phyloP scores from a whole-genome alignment of 2,329 filamentous ascomycete genomes.

The Apiospora phragmitis region DNA sequence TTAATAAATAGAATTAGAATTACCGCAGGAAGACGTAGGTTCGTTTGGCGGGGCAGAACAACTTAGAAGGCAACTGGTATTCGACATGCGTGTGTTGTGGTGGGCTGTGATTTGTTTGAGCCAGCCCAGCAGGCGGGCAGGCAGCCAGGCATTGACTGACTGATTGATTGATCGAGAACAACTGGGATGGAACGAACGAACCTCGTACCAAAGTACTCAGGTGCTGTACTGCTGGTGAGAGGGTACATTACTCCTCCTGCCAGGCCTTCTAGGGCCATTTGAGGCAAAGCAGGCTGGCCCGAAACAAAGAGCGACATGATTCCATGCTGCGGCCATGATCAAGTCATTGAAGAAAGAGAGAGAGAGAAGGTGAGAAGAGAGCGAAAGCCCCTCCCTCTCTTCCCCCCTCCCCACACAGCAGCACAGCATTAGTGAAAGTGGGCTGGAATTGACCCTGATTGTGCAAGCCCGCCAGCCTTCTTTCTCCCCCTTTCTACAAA shows the following conservation, averaged over 20 bases:
- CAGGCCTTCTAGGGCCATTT: background rate
- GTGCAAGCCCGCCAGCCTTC: conserved; percentile 8
- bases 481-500: conserved; percentile 12
- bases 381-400: background rate
- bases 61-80: background rate
- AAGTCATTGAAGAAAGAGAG: background rate
- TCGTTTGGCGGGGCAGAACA: background rate
- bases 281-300: background rate
- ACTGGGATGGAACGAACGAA: background rate
- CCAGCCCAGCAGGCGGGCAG: background rate
- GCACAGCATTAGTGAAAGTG: conserved; percentile 2
- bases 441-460: background rate
- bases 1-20: background rate
- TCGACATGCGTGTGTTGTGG: conserved; percentile 1
- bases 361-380: conserved; percentile 4
- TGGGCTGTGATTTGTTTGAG: conserved; percentile 3
- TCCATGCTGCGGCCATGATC: background rate
- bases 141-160: background rate
- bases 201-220: background rate
- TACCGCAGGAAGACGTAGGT: background rate
- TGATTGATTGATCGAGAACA: background rate
- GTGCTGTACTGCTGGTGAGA: background rate
- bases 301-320: conserved; percentile 2
- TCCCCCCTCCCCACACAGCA: conserved; percentile 16
- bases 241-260: background rate